These are phyloP conservation scores for Phialocephala subalpina DNA, from an alignment of 2,329 filamentous ascomycete species.

Conservation along the genomic window DNA sequence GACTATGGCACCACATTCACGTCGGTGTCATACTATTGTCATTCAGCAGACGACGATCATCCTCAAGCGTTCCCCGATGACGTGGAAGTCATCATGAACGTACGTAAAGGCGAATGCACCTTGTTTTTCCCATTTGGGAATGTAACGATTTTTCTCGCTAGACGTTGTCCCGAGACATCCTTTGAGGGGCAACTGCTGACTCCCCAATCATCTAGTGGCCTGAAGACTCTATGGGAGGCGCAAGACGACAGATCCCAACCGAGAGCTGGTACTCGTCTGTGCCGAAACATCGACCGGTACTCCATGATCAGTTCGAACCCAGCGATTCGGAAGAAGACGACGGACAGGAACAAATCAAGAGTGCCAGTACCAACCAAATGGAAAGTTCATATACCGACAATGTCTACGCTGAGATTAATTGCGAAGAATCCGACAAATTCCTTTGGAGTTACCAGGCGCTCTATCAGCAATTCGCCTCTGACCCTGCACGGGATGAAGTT, in stretches of 20 bases:
- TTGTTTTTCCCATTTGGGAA: too few species aligned
- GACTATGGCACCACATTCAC: constrained; percentile 34
- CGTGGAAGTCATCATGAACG: constrained; percentile 30
- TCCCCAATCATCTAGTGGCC: too few species aligned
- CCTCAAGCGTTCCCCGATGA: constrained; percentile 23
- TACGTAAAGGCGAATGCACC: too few species aligned
- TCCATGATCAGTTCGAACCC: constrained; percentile 15
- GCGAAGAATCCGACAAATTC: constrained; percentile 10
- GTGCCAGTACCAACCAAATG: neutral
- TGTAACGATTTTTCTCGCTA: too few species aligned
- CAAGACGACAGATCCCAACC: constrained; percentile 31
- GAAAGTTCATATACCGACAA: neutral
- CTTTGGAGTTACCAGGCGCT: constrained; percentile 27
- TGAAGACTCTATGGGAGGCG: constrained; percentile 18
- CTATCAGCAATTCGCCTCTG: constrained; percentile 18
- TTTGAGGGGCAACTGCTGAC: too few species aligned
- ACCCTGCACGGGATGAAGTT: constrained; percentile 23
- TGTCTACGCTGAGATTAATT: neutral
- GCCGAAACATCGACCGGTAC: neutral
- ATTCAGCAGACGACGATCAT: constrained; percentile 12
- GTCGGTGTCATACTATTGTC: constrained; percentile 28
- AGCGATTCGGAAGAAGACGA: constrained; percentile 10
- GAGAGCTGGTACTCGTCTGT: constrained; percentile 34
- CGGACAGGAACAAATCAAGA: neutral
- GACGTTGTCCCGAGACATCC: too few species aligned